Evolutionary conservation across 2,329 filamentous ascomycete species (phyloP), one percentile per base, ranked within the genome.

Genomic region (Pyricularia grisea): DNA sequence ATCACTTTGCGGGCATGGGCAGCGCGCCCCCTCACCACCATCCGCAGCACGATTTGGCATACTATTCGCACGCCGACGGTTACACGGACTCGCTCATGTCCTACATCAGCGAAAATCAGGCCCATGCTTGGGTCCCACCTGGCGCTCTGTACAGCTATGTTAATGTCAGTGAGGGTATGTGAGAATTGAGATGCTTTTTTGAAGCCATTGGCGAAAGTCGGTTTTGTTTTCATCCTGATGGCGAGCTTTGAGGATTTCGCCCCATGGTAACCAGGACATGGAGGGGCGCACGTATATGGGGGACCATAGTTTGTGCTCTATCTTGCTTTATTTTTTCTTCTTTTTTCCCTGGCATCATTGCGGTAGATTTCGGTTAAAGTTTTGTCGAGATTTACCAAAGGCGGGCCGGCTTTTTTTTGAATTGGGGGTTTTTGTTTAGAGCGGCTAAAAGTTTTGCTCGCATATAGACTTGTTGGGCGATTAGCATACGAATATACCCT

Each of bases 1-100:
- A 17, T 7, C 61, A 67, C 28, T 12, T 68, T 3, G 55, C 69
- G 3, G 65, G 66, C 3, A 50, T 50, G 42, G 42, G 20, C 17
- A 50, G 42, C n/a, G 42, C 42, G 42, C 33, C 69, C 55, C 30
- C 30, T n/a, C 69, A 69, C 17, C 30, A 64, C 20, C 63, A 67
- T 58, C n/a, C 60, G 7, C 9, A 58, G 11, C 60, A 69, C 0
- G 69, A 69, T 10, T n/a, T 20, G 28, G 63, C 30, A 5, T 67
- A 67, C 50, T 67, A 67, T 30, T 14, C 9, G 42, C 66, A 67
- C 9, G 79, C 79, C 63, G 83, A 84, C 69, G 82, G 82, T 1
- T 85, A 81, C 70, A 80, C 83, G 71, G 76, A 74, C 10, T 83
- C 84, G 73, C 72, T 85, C 67, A 80, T 81, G 70, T 78, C 78